Base-by-base conservation (phyloP, 768 basidiomycete species). In the Amanita rimosa region DNA sequence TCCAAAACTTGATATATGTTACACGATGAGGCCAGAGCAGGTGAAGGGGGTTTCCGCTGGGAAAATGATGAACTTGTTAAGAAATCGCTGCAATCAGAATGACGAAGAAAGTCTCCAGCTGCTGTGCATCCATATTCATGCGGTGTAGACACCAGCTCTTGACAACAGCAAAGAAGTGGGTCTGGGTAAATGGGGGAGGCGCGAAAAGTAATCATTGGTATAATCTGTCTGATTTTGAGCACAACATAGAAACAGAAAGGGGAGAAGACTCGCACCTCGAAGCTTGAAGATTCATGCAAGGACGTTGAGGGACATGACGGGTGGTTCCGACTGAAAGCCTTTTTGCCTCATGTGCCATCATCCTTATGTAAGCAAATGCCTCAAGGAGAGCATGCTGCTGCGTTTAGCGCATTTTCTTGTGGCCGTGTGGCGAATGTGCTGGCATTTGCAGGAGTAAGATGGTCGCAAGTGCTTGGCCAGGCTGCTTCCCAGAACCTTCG, bases 261-360 rank as follows among this genome's bases (percentile, higher is more conserved):
- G 8, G n/a, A 38, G 27, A 3, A 26, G 34, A 34, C 46, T 29
- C 22, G 37, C 46, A 26, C 8, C 14, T 37, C 13, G 17, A 29
- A 27, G 10, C 6, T 37, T 6, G 17, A 29, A 19, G 10, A 40
- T 48, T 48, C 24, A 48, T 38, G 17, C 47, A 21, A 48, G 19
- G 34, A 27, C 21, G 37, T 17, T 22, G 8, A 33, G 13, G 26
- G 38, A 40, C 47, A 48, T 48, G 47, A 40, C 26, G 26, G 22
- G 46, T 48, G 46, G 46, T 27, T 16, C 22, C 24, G 41, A 27
- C 22, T 43, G 13, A 22, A 21, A 41, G 38, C 47, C 26, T 36
- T 16, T 43, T 19, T 27, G 41, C 48, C 48, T 49, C 48, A 43
- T 49, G 48, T 29, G 8, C 48, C 48, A 43, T 43, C 33, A 49